A percentile compares a stretch with the other conserved stretches of the same genome.
Conservation (phyloP, 352 stramenopile genomes). For the Halophytophthora polymorphica region DNA sequence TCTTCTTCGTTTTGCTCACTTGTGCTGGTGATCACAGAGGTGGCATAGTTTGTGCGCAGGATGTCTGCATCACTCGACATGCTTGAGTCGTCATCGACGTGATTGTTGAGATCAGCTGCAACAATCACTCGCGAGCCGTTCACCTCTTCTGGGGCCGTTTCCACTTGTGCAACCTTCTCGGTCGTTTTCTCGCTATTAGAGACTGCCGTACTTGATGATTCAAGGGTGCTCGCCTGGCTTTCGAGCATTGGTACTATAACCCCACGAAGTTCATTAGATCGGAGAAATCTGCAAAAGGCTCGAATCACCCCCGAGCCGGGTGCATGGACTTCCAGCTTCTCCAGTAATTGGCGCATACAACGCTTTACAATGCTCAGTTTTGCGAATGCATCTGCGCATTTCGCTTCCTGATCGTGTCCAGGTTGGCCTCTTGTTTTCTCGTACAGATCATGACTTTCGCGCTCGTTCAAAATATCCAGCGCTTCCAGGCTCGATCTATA, state of each 20-base stretch:
- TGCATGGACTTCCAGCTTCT: slow-evolving; percentile 46
- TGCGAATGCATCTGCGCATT: slow-evolving; percentile 48
- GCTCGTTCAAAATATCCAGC: slow-evolving; percentile 66
- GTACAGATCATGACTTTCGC: slow-evolving; percentile 53
- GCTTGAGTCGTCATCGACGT: too few relatives aligned
- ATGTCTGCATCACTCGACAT: too few relatives aligned
- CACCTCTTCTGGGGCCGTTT: not conserved
- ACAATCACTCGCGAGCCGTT: not conserved
- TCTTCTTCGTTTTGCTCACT: not conserved
- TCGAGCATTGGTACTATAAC: slow-evolving; percentile 19
- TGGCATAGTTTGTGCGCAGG: too few relatives aligned
- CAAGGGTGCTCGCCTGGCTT: slow-evolving; percentile 6
- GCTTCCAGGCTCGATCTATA: slow-evolving; percentile 65
- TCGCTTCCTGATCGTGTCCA: slow-evolving; percentile 20
- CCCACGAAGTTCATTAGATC: slow-evolving; percentile 33
- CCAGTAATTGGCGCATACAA: slow-evolving; percentile 51
- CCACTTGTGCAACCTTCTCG: not conserved
- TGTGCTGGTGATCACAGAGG: too few relatives aligned
- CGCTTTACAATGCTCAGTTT: slow-evolving; percentile 53
- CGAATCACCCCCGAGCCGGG: slow-evolving; percentile 48
- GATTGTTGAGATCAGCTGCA: too few relatives aligned
- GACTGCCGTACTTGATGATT: not conserved
- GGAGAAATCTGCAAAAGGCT: slow-evolving; percentile 43
- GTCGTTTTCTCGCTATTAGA: not conserved
- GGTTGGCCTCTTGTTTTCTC: slow-evolving; percentile 32